Base-by-base conservation (phyloP, 2,329 filamentous ascomycete species). In the Penicillium sp. region DNA sequence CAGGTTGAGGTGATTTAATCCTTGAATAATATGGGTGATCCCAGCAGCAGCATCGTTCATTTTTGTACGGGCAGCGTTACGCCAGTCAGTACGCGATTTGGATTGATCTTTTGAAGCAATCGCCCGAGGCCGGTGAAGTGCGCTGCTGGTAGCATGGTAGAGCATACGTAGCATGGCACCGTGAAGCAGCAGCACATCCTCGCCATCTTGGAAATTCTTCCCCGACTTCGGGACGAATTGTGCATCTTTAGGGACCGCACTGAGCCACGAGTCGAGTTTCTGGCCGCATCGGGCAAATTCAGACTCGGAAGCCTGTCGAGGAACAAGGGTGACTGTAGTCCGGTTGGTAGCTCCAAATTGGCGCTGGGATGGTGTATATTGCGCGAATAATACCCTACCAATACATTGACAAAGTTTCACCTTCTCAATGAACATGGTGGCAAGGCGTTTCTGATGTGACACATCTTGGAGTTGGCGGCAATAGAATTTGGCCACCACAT, bases 151-250 rank as follows among this genome's bases (percentile, higher is more conserved):
- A 1, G 88, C 91, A 68, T 88, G 88, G 67, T 90, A 95, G 0
- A 93, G 82, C 85, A 95, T 91, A 67, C 93, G 87, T 26, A 95
- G 73, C 44, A 95, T 77, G n/a, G 85, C 86, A 34, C 86, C 79
- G 62, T 94, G 87, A 1, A 95, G 69, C 43, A 78, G 71, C 6
- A 81, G 58, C 2, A 72, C 69, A 34, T 71, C 66, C 42, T 73
- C 71, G n/a, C 69, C 68, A 21, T 68, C 56, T 2, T 78, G 78
- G 12, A 82, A 76, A 42, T 76, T 75, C 33, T 81, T 82, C 35
- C 80, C 74, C 12, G 69, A 77, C 46, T 80, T 76, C 81, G 83
- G 49, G 15, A 77, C 74, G 58, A 88, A 88, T 50, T 81, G 78
- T 53, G 86, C 89, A 56, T 82, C 80, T 31, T 78, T 72, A 0